Evolutionary conservation across 2,329 filamentous ascomycete species (phyloP), one percentile per base, ranked within the genome.

Genomic region (Cladobotryum mycophilum): DNA sequence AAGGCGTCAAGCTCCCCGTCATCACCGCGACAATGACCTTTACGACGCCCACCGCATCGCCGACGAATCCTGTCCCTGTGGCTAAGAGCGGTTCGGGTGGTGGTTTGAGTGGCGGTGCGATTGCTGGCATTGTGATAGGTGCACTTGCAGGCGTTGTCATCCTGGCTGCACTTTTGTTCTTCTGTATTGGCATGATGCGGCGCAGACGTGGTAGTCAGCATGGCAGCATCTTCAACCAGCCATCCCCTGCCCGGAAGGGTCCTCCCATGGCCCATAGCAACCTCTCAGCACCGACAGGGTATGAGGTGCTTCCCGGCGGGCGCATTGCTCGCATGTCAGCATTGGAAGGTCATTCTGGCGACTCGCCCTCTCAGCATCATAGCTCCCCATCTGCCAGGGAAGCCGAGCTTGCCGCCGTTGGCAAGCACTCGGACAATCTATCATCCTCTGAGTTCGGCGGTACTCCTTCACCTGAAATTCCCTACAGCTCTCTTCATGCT

Each of bases 241-340:
- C 92, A 7, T 86, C 88, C 2, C 91, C 88, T 1, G 74, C 78
- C n/a, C 71, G 81, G 52, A 76, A 73, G 58, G 76, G 74, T 1
- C 69, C 70, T 0, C 58, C 66, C 7, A 70, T 74, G 58, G 57
- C 68, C 7, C 74, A 76, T 55, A 58, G 61, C 34, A 64, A 63
- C 48, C 58, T 60, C 37, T 63, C 55, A 4, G 62, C 69, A 2
- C 70, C 75, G 3, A 71, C 74, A 57, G 84, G 81, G 38, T 87
- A 88, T 56, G 86, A 89, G 59, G 80, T 90, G 14, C 76, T 95
- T 11, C 88, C 90, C 5, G 91, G 90, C 41, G 90, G 89, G 30
- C 85, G 93, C 55, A 93, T 99, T 53, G 89, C 93, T 37, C 85
- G 93, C 50, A 97, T 99, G 93, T 91, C 92, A 37, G 93, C 93